Conservation (phyloP, 495 filamentous ascomycete genomes). For the Daldinia bambusicola region DNA sequence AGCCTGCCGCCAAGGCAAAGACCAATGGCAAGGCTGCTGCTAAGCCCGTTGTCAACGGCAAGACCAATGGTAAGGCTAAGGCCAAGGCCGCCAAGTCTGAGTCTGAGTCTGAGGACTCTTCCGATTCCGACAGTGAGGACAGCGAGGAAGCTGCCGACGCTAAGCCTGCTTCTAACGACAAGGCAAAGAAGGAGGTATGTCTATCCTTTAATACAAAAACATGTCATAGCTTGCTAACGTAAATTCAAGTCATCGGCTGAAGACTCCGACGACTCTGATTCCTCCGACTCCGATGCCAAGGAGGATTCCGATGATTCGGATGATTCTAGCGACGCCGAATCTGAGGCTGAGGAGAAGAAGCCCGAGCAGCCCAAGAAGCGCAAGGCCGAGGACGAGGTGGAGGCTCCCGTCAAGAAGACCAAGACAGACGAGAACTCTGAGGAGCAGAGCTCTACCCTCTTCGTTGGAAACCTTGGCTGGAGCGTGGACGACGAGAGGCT, state of each 20-base stretch:
- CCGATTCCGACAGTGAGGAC: constrained; percentile 49
- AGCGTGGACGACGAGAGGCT: constrained; percentile 94
- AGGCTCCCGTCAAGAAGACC: constrained; percentile 78
- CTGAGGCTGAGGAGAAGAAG: constrained; percentile 59
- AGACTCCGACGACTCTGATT: constrained; percentile 59
- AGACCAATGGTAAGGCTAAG: constrained; percentile 27
- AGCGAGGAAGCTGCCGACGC: constrained; percentile 11
- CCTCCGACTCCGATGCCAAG: constrained; percentile 49
- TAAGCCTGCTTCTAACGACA: constrained; percentile 51
- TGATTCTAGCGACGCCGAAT: constrained; percentile 55
- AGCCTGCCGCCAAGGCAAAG: constrained; percentile 31
- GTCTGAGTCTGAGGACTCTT: constrained; percentile 51
- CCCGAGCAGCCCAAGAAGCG: constrained; percentile 82
- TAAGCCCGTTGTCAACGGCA: constrained; percentile 24
- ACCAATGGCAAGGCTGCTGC: constrained; percentile 25
- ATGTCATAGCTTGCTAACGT: constrained; percentile 15
- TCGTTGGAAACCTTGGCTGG: constrained; percentile 95
- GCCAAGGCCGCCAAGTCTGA: constrained; percentile 30
- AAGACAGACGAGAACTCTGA: constrained; percentile 69
- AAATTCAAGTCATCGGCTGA: constrained; percentile 31
- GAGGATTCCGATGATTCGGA: constrained; percentile 55
- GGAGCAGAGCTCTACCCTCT: constrained; percentile 73
- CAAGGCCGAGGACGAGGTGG: constrained; percentile 77
- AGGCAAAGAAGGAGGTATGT: constrained; percentile 57
- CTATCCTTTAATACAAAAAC: constrained; percentile 1